These are phyloP conservation scores for Beauveria asiatica DNA, from an alignment of 2,329 filamentous ascomycete genomes.

Conservation along the genomic window DNA sequence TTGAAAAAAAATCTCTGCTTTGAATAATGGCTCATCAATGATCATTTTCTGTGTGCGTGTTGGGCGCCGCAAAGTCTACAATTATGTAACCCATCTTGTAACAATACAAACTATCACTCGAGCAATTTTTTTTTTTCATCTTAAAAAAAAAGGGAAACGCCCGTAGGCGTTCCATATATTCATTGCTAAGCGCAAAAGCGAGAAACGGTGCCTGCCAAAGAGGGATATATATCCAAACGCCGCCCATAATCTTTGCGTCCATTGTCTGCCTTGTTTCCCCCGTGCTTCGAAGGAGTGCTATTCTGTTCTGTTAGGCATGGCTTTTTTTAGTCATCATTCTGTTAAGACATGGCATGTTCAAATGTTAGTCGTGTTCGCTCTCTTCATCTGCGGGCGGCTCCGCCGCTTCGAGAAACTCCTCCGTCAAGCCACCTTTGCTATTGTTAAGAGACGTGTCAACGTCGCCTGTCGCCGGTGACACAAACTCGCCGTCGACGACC, in stretches of 20 bases:
- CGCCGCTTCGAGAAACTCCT: constrained; percentile 27
- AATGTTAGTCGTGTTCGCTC: not conserved
- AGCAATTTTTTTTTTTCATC: not conserved
- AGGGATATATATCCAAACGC: not conserved
- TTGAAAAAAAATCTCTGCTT: constrained; percentile 26
- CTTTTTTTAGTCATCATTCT: not conserved
- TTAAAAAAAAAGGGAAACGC: not conserved
- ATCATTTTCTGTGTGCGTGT: constrained; percentile 6
- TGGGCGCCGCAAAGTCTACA: constrained; percentile 20
- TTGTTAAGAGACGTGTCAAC: not conserved
- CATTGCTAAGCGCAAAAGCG: not conserved
- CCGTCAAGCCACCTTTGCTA: constrained; percentile 23
- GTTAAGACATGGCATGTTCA: not conserved
- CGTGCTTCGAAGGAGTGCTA: not conserved
- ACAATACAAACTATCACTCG: constrained; percentile 8
- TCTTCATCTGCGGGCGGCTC: not conserved
- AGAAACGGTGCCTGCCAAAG: not conserved
- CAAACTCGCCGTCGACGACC: constrained; percentile 40
- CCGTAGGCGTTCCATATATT: not conserved
- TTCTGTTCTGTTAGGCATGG: not conserved
- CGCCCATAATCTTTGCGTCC: not conserved
- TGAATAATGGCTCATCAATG: constrained; percentile 9
- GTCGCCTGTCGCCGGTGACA: constrained; percentile 26
- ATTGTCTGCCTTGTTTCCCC: not conserved
- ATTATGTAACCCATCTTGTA: constrained; percentile 16